Evolutionary conservation across 2,329 filamentous ascomycete species (phyloP), one percentile per base, ranked within the genome.

Genomic region (Trichoderma semiorbis): DNA sequence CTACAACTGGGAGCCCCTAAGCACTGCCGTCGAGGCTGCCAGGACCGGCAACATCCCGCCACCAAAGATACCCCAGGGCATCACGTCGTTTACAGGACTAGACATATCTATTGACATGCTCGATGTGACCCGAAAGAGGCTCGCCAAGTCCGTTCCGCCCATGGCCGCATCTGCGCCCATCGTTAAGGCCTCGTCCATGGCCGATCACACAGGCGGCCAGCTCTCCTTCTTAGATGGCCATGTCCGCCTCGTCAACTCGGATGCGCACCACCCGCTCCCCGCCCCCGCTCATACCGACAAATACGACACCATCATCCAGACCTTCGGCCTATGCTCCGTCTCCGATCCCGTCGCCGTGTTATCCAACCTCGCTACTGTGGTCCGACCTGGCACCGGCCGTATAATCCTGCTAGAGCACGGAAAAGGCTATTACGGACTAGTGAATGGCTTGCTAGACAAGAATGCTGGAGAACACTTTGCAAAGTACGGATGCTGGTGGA

Each of bases 401-500:
- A 90, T 91, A 75, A 78, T 91, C 43, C 81, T 91, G 63, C 80
- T 91, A 10, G 89, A 91, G 79, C 89, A 91, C 80, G 89, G 89
- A 28, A 85, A 87, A 73, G 88, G 87, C 18, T 83, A 80, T 76
- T 89, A 83, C 79, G 82, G 83, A 7, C 81, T 87, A 68, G 80
- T 91, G 39, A 91, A 91, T 77, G 79, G 81, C 11, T 75, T 87
- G 21, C 79, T 91, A 36, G 89, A 91, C 79, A 82, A 80, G 73
- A 84, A 85, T 71, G 89, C 89, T 0, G 79, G 80, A 18, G 80
- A 81, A 26, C 89, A 91, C 76, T 90, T 89, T 72, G 81, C 83
- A 26, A 85, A 86, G 75, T 91, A 88, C 76, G 89, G 89, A 3
- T 91, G 89, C 80, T 91, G 89, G 89, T 91, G 89, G 89, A 91